Percentiles rank a stretch among this genome's conserved stretches.
Evolutionary conservation across 805 yeast species (phyloP).

Genomic region (Millerozyma acaciae): DNA sequence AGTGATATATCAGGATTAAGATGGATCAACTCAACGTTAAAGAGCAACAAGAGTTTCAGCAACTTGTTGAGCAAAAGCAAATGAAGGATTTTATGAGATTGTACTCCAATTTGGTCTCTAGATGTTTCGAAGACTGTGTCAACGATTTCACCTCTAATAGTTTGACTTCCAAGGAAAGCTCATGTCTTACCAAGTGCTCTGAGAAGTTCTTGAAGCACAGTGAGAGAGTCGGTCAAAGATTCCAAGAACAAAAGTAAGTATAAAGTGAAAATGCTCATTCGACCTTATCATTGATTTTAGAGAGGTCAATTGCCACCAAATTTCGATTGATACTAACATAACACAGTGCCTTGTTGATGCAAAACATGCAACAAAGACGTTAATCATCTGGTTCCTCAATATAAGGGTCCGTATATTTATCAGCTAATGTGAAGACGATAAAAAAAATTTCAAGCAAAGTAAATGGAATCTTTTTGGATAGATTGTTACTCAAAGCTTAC

Average conservation of each 20-base stretch:
- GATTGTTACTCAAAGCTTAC: too few species aligned
- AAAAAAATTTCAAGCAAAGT: too few species aligned
- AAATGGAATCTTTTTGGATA: too few species aligned
- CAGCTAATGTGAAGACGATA: too few species aligned
- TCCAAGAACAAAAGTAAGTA: constrained; percentile 89
- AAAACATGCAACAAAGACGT: constrained; percentile 55
- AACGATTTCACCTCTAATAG: constrained; percentile 94
- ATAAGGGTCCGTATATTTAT: too few species aligned
- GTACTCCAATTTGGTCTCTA: constrained; percentile 91
- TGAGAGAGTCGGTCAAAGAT: constrained; percentile 97
- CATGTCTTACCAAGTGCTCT: constrained; percentile 87
- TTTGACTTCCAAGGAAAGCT: constrained; percentile 77
- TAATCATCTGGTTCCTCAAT: too few species aligned
- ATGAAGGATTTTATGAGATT: constrained; percentile 98
- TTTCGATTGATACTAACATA: constrained; percentile 21
- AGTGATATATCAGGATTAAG: constrained; percentile 15
- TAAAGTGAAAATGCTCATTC: neutral
- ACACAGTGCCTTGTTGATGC: constrained; percentile 59
- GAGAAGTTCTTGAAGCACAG: constrained; percentile 97
- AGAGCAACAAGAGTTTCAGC: constrained; percentile 96
- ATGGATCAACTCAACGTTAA: constrained; percentile 95
- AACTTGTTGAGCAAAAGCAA: constrained; percentile 93
- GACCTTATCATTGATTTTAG: neutral
- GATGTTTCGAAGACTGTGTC: constrained; percentile 97
- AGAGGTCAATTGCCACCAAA: neutral